Conservation (phyloP, 768 basidiomycete species). For the Tylopilus balloui region DNA sequence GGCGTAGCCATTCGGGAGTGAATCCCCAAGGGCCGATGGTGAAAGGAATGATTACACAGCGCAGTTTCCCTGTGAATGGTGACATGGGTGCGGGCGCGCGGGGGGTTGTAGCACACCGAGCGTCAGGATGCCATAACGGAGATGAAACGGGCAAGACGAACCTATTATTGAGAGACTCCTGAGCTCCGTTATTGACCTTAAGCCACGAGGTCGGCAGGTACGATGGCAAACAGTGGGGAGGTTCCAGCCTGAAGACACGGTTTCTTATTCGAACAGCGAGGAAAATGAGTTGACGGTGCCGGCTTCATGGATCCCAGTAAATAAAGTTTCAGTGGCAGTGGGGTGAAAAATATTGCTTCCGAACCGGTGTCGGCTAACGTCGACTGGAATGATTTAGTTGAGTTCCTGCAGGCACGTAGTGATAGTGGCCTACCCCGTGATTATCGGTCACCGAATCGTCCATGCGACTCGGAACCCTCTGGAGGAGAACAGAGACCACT, state of each 20-base stretch:
- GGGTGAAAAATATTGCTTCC: background rate
- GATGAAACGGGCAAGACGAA: background rate
- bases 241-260: background rate
- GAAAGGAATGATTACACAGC: background rate
- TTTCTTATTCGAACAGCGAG: background rate
- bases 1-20: background rate
- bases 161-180: background rate
- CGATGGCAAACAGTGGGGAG: background rate
- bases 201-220: background rate
- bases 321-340: background rate
- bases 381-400: background rate
- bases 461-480: background rate
- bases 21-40: constrained; percentile 4
- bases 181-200: background rate
- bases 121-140: constrained; percentile 7
- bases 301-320: background rate
- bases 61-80: background rate
- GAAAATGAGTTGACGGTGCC: background rate
- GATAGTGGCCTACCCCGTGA: background rate
- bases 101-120: background rate
- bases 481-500: too few species aligned
- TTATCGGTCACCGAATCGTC: background rate
- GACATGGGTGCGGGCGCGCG: background rate
- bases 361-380: background rate
- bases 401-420: too few species aligned